Evolutionary conservation across 2,329 filamentous ascomycete genomes (phyloP).

Genomic region (Monosporascus sp.): DNA sequence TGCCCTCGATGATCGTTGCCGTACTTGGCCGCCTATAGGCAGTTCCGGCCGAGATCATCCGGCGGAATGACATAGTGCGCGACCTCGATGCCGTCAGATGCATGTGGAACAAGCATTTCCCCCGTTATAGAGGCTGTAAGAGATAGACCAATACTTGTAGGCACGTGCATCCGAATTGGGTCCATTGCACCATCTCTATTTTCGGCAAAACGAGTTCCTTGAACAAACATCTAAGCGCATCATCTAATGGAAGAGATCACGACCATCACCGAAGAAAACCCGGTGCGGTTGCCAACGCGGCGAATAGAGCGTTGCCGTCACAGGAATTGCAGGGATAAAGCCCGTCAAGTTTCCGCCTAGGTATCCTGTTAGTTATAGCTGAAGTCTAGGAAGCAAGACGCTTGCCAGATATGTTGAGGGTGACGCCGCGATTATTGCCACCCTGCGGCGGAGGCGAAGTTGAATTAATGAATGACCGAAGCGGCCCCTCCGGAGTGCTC

Average conservation of each 20-base stretch:
- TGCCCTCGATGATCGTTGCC: background rate
- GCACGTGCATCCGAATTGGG: background rate
- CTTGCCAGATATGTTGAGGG: too few species aligned
- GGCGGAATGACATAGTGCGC: background rate
- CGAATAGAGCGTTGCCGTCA: background rate
- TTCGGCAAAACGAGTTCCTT: background rate
- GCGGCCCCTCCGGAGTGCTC: background rate
- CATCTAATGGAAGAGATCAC: too few species aligned
- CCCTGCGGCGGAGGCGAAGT: background rate
- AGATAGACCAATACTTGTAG: background rate
- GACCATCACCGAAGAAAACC: too few species aligned
- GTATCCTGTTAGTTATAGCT: too few species aligned
- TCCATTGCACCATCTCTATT: background rate
- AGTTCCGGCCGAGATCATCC: background rate
- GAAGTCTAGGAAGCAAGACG: too few species aligned
- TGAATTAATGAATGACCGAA: background rate
- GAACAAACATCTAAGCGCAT: too few species aligned
- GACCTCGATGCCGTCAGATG: background rate
- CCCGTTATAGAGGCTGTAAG: background rate
- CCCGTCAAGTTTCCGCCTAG: background rate
- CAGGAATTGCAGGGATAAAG: background rate
- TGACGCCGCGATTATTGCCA: background rate
- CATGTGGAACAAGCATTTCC: background rate
- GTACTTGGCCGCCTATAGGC: background rate
- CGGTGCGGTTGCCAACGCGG: too few species aligned